phyloP scores from a whole-genome alignment of 805 yeast genomes.

The Candida coleopterorum region DNA sequence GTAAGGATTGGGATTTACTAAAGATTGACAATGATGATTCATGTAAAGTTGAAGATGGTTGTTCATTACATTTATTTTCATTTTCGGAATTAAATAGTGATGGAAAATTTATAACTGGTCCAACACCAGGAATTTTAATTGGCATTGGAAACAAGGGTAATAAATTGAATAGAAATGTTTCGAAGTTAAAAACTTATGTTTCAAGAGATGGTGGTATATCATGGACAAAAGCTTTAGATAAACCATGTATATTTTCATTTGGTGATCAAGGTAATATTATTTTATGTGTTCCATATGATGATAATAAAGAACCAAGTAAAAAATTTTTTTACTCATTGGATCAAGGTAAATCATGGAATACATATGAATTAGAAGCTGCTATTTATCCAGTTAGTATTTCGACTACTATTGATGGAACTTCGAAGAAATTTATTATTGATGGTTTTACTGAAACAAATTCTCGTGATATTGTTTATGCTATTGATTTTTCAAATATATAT shows the following conservation, averaged over 20 bases:
- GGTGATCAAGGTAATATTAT: constrained; percentile 80
- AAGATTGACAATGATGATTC: constrained; percentile 30
- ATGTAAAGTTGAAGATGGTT: constrained; percentile 42
- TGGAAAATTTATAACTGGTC: constrained; percentile 42
- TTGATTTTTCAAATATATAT: constrained; percentile 59
- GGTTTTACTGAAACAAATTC: constrained; percentile 29
- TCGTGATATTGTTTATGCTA: constrained; percentile 23
- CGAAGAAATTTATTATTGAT: constrained; percentile 49
- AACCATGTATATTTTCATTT: constrained; percentile 51
- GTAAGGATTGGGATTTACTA: constrained; percentile 48
- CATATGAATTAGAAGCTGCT: constrained; percentile 40
- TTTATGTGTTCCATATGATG: constrained; percentile 47
- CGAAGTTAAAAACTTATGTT: constrained; percentile 45
- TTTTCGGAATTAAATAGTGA: constrained; percentile 33
- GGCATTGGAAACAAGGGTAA: constrained; percentile 32
- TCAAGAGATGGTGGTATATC: constrained; percentile 76
- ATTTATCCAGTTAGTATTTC: constrained; percentile 40
- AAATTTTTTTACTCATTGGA: constrained; percentile 55
- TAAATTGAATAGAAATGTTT: constrained; percentile 11
- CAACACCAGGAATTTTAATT: constrained; percentile 47
- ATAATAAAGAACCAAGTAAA: constrained; percentile 20
- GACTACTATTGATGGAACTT: constrained; percentile 69
- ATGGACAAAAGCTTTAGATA: constrained; percentile 56
- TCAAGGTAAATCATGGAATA: constrained; percentile 67
- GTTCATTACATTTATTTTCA: constrained; percentile 43